A percentile compares a stretch with the other conserved stretches of the same genome.
Evolutionary conservation across 179 eudicot species (phyloP).

Genomic region (Monotropa hypopitys): DNA sequence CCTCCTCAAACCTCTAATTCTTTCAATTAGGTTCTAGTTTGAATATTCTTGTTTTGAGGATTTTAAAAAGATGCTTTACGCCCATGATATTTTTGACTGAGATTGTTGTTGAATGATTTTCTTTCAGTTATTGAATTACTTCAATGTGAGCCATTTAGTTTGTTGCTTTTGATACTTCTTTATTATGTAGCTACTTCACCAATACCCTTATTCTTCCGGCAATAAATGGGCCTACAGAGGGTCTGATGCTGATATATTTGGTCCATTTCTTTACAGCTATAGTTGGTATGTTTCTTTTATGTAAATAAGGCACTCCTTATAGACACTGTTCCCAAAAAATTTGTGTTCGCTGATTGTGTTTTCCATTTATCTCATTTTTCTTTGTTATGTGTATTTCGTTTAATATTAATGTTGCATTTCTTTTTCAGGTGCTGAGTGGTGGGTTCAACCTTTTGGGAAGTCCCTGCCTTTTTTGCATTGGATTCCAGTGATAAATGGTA

Average conservation of each 20-base stretch:
- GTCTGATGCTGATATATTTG: constrained; percentile 78
- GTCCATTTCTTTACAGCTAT: constrained; percentile 71
- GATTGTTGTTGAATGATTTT: background rate
- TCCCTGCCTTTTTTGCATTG: constrained; percentile 70
- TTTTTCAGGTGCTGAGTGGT: constrained; percentile 81
- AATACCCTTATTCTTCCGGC: constrained; percentile 90
- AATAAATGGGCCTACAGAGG: constrained; percentile 94
- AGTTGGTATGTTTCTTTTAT: constrained; percentile 48
- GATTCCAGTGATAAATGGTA: constrained; percentile 79
- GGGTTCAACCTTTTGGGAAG: constrained; percentile 74
- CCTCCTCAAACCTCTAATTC: too few relatives aligned
- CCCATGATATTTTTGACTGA: constrained; percentile 2
- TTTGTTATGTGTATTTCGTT: background rate
- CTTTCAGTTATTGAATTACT: background rate
- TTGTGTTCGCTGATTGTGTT: background rate
- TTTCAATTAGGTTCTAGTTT: background rate
- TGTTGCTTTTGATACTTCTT: constrained; percentile 8
- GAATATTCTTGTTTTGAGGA: background rate
- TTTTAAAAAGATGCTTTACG: background rate
- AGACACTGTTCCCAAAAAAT: background rate
- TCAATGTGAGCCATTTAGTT: background rate
- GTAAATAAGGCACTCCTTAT: background rate
- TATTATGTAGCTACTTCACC: constrained; percentile 70
- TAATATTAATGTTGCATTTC: background rate
- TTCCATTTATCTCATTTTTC: background rate